A percentile compares a stretch with the other conserved stretches of the same genome.
Conservation (phyloP, 805 yeast genomes). For the Candida suzukii region DNA sequence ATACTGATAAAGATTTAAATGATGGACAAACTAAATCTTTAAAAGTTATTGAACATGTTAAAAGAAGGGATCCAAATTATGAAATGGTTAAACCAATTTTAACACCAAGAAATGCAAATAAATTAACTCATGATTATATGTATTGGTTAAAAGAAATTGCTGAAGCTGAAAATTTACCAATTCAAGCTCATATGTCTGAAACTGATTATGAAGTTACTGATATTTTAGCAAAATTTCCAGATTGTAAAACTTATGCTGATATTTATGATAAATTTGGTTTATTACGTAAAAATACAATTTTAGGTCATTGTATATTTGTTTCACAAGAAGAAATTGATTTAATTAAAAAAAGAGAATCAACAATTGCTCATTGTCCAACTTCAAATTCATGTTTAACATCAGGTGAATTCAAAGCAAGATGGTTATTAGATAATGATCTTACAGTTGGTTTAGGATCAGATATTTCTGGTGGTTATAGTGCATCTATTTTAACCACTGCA, state of each 20-base stretch:
- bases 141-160: constrained; percentile 55
- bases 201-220: constrained; percentile 67
- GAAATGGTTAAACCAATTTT: constrained; percentile 62
- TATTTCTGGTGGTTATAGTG: constrained; percentile 69
- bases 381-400: constrained; percentile 83
- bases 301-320: constrained; percentile 88
- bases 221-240: constrained; percentile 70
- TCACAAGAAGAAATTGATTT: constrained; percentile 54
- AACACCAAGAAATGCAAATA: constrained; percentile 93
- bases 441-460: constrained; percentile 82
- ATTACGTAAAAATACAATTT: constrained; percentile 57
- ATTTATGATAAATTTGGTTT: constrained; percentile 66
- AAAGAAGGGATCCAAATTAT: constrained; percentile 42
- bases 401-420: constrained; percentile 81
- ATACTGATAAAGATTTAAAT: constrained; percentile 49
- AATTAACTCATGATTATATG: constrained; percentile 63
- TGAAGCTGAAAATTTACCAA: constrained; percentile 43
- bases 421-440: constrained; percentile 55
- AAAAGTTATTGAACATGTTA: constrained; percentile 50
- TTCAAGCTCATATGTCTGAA: constrained; percentile 91
- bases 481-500: constrained; percentile 57
- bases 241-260: constrained; percentile 58
- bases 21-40: constrained; percentile 49
- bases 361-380: constrained; percentile 90
- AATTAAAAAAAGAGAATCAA: constrained; percentile 48